A percentile compares a stretch with the other conserved stretches of the same genome.
phyloP scores from a whole-genome alignment of 2,329 filamentous ascomycete genomes.

The Berkeleyomyces rouxiae region DNA sequence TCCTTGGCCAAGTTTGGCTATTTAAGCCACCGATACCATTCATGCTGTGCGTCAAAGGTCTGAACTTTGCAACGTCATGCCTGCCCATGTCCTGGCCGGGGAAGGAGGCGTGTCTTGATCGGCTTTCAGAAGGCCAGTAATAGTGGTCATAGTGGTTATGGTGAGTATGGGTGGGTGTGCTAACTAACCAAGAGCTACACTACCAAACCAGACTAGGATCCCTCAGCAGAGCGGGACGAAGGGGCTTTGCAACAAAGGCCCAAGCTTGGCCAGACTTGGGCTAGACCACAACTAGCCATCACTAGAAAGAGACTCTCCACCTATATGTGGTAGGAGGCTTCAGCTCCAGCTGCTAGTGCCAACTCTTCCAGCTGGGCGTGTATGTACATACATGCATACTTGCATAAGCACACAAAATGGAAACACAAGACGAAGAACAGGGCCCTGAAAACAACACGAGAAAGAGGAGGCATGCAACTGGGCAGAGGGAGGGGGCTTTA shows the following conservation, averaged over 20 bases:
- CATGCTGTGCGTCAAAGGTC: not conserved
- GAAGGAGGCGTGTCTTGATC: not conserved
- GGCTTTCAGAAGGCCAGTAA: not conserved
- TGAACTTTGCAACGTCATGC: not conserved
- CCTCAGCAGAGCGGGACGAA: not conserved
- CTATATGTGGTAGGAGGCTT: not conserved
- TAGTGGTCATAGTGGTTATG: not conserved
- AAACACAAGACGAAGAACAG: not conserved
- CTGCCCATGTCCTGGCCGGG: not conserved
- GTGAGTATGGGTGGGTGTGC: not conserved
- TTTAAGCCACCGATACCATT: not conserved
- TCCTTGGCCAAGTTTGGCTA: not conserved
- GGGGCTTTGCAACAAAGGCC: not conserved
- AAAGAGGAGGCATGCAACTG: not conserved
- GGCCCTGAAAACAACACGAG: not conserved
- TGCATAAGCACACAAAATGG: not conserved
- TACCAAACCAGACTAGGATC: not conserved
- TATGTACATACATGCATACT: not conserved
- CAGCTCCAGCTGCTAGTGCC: not conserved
- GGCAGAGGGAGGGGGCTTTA: not conserved
- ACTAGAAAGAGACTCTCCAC: not conserved
- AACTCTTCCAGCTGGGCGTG: slow-evolving; percentile 1
- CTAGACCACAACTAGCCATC: not conserved
- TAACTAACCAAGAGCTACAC: not conserved
- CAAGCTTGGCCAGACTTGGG: not conserved